Conservation (phyloP, 164 flowering plant species). For the Aristolochia contorta region DNA sequence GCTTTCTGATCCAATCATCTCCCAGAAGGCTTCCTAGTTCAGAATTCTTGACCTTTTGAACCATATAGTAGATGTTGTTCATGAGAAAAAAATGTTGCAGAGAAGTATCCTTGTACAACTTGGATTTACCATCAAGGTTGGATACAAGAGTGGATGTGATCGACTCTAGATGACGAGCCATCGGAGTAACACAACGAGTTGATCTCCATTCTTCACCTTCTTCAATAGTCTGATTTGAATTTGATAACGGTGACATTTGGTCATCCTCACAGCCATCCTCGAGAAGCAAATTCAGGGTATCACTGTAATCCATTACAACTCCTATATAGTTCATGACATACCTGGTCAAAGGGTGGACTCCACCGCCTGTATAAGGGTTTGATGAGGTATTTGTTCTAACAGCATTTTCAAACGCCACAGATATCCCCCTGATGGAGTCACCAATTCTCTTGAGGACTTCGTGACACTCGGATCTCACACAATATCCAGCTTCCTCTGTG, state of each 20-base stretch:
- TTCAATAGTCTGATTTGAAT: conserved; percentile 16
- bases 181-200: conserved; percentile 26
- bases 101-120: conserved; percentile 45
- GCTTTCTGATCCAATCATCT: conserved; percentile 60
- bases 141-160: conserved; percentile 32
- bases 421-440: conserved; percentile 42
- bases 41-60: conserved; percentile 55
- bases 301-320: conserved; percentile 41
- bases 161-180: conserved; percentile 36
- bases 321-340: conserved; percentile 84
- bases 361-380: conserved; percentile 65
- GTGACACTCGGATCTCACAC: conserved; percentile 36
- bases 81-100: conserved; percentile 51
- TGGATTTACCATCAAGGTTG: conserved; percentile 44
- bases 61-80: conserved; percentile 83
- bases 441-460: conserved; percentile 54
- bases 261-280: conserved; percentile 24
- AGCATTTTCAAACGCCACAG: conserved; percentile 57
- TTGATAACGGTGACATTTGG: conserved; percentile 15
- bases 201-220: conserved; percentile 19
- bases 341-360: conserved; percentile 60
- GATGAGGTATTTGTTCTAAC: conserved; percentile 42
- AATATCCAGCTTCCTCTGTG: conserved; percentile 34
- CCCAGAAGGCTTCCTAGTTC: conserved; percentile 54
- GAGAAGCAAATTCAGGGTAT: conserved; percentile 48